A percentile compares a stretch with the other conserved stretches of the same genome.
phyloP scores from a whole-genome alignment of 495 filamentous ascomycete genomes.

The Hypoxylon trugodes region DNA sequence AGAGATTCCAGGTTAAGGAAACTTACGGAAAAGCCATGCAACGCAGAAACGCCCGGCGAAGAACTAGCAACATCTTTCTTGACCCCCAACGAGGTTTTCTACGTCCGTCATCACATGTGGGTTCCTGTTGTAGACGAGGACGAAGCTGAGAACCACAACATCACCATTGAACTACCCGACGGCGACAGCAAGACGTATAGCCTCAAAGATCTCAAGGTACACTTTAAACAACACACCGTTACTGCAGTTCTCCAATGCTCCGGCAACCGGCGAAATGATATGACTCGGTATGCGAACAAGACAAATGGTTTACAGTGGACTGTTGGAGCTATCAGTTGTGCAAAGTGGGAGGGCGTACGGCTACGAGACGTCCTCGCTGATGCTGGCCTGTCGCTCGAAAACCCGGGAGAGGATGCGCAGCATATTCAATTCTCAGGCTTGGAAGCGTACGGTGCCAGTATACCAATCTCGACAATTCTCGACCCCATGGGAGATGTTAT shows the following conservation, averaged over 20 bases:
- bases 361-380: conserved; percentile 67
- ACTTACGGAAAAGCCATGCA: conserved; percentile 61
- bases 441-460: conserved; percentile 68
- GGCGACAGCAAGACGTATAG: conserved; percentile 61
- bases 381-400: conserved; percentile 49
- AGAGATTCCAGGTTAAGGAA: conserved; percentile 57
- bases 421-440: conserved; percentile 67
- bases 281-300: conserved; percentile 61
- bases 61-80: conserved; percentile 56
- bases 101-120: conserved; percentile 70
- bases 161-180: conserved; percentile 64
- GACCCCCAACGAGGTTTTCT: conserved; percentile 65
- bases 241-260: conserved; percentile 68
- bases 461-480: conserved; percentile 64
- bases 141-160: conserved; percentile 52
- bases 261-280: conserved; percentile 68
- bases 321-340: conserved; percentile 66
- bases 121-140: conserved; percentile 59
- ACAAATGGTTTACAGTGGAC: conserved; percentile 69
- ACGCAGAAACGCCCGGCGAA: conserved; percentile 63
- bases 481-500: conserved; percentile 66
- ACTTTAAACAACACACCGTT: conserved; percentile 63
- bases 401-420: conserved; percentile 47
- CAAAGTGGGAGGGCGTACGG: conserved; percentile 68
- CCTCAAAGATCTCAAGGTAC: conserved; percentile 59